phyloP scores from a whole-genome alignment of 805 yeast genomes.

The Pichia rugopelliculosa region DNA sequence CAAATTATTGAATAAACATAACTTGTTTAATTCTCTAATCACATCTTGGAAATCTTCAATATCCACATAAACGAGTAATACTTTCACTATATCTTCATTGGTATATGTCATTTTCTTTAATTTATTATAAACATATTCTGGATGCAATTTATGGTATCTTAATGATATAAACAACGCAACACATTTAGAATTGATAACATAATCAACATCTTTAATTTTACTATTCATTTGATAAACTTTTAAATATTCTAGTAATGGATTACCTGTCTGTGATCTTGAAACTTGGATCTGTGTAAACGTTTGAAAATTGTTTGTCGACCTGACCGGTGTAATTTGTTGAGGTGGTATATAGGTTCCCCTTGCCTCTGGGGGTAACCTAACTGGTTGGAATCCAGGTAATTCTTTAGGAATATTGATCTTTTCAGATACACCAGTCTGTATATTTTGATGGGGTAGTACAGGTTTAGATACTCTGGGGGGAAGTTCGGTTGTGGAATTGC shows the following conservation, averaged over 20 bases:
- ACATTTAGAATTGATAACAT: conserved; percentile 50
- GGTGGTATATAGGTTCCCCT: neutral
- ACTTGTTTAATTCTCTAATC: conserved; percentile 38
- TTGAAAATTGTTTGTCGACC: neutral
- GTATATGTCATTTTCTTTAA: conserved; percentile 31
- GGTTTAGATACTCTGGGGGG: conserved; percentile 9
- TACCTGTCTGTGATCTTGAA: conserved; percentile 61
- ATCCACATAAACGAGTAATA: conserved; percentile 58
- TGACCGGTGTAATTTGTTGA: neutral
- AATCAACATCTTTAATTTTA: conserved; percentile 48
- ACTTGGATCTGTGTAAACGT: conserved; percentile 36
- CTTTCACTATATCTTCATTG: conserved; percentile 27
- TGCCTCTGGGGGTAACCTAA: neutral
- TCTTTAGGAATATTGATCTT: neutral
- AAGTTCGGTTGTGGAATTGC: neutral
- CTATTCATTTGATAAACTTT: conserved; percentile 47
- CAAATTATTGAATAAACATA: conserved; percentile 43
- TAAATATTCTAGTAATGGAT: conserved; percentile 54
- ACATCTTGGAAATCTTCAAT: conserved; percentile 49
- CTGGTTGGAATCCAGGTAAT: neutral
- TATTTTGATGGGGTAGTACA: neutral
- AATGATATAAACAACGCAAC: conserved; percentile 57
- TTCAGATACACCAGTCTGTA: neutral
- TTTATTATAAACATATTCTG: conserved; percentile 62
- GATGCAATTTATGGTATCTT: conserved; percentile 68